Conservation (phyloP, 192 early-diverging fungal species). For the Umbelopsis sp. region DNA sequence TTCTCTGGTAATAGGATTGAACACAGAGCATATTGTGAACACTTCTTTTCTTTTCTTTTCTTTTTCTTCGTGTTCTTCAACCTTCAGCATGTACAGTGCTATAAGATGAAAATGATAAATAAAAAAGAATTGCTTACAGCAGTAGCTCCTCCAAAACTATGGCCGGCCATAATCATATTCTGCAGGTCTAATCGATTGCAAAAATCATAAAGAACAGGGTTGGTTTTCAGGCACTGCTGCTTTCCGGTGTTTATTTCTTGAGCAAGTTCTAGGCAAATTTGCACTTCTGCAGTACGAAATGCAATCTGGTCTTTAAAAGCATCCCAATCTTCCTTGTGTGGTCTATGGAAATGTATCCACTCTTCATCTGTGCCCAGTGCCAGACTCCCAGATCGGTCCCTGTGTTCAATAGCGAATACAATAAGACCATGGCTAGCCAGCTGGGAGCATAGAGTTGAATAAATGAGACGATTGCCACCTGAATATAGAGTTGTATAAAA, state of each 20-base stretch:
- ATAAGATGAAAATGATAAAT: too few relatives aligned
- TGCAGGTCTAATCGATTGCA: neutral
- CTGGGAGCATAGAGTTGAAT: slow-evolving; percentile 18
- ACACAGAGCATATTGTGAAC: too few relatives aligned
- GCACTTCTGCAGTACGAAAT: slow-evolving; percentile 8
- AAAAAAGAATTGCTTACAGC: neutral
- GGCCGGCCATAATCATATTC: neutral
- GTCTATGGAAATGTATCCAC: neutral
- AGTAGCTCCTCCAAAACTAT: slow-evolving; percentile 17
- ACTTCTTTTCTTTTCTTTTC: too few relatives aligned
- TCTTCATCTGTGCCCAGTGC: neutral
- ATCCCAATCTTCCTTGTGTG: neutral
- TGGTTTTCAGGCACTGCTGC: neutral
- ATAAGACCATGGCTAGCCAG: slow-evolving; percentile 23
- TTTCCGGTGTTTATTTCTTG: neutral
- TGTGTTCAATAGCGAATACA: slow-evolving; percentile 26
- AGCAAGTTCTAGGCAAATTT: slow-evolving; percentile 9
- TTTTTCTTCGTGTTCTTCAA: too few relatives aligned
- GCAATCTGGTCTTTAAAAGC: slow-evolving; percentile 1
- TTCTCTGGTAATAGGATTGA: too few relatives aligned
- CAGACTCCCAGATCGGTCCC: slow-evolving; percentile 20
- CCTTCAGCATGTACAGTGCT: too few relatives aligned
- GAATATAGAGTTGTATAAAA: too few relatives aligned
- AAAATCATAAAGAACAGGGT: slow-evolving; percentile 4
- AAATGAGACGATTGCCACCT: slow-evolving; percentile 21